Base-by-base conservation (phyloP, 1,284 basidiomycete species). In the Cryptococcus sp. region DNA sequence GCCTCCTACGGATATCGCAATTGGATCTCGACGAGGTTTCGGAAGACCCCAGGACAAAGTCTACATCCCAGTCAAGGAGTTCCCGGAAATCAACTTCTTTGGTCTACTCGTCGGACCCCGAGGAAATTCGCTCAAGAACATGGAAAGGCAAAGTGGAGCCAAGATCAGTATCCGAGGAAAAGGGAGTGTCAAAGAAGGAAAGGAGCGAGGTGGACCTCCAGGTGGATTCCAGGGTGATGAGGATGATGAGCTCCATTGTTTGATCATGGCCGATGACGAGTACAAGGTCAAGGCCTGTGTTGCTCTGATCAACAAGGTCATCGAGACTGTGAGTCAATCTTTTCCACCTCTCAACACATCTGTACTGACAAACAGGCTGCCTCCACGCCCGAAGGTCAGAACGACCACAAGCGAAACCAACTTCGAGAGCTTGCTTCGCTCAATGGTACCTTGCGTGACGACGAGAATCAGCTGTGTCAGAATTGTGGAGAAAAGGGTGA, bases 41-140 rank as follows among this genome's bases (percentile, higher is more conserved):
- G 87, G 89, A 54, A 84, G 91, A 46, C 91, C 92, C 14, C 87
- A 87, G 45, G 96, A 99, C 56, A 98, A 98, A 77, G 94, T 99
- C 53, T 99, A 98, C 73, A 93, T 99, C 57, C 96, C 96, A 24
- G 91, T 98, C 68, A 97, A 98, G 73, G 96, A 98, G 77, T 99
- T 98, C 69, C 96, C 96, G 4, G 94, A 98, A 77, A 98, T 99
- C 80, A 99, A 99, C 76, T 99, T 98, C 77, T 98, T 99, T 67
- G 96, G 96, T 66, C 80, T 99, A 55, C 83, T 99, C 54, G 94
- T 99, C 57, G 96, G 96, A 39, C 96, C 96, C 65, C 87, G 96
- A 67, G 96, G 96, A 45, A 98, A 99, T 74, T 94, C 91, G 77
- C 78, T 98, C 79, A 99, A 99, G 81, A 93, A 91, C 76, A 99